A percentile compares a stretch with the other conserved stretches of the same genome.
Evolutionary conservation across 768 basidiomycete genomes (phyloP).

Genomic region (Russula griseocarnosa): DNA sequence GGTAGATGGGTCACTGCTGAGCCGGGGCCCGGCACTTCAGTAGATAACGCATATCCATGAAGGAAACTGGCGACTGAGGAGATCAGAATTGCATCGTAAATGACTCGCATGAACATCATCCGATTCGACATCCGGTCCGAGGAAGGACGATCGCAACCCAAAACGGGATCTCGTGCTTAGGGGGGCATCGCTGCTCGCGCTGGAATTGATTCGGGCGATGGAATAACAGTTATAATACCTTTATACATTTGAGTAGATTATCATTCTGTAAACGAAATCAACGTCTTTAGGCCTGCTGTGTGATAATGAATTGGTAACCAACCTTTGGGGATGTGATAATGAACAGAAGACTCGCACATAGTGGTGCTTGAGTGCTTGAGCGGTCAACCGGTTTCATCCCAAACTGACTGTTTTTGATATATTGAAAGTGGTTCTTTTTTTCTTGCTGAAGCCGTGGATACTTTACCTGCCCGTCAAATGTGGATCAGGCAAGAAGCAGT

Average conservation of each 20-base stretch:
- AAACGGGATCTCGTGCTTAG: neutral
- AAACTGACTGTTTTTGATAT: neutral
- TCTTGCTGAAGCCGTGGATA: neutral
- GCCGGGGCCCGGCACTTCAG: neutral
- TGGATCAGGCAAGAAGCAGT: neutral
- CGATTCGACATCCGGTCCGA: conserved; percentile 1
- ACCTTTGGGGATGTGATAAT: neutral
- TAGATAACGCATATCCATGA: neutral
- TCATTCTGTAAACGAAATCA: neutral
- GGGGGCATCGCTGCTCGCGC: neutral
- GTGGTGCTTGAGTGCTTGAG: neutral
- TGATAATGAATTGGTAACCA: neutral
- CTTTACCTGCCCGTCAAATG: neutral
- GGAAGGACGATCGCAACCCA: conserved; percentile 6
- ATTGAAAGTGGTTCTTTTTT: neutral
- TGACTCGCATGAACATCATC: neutral
- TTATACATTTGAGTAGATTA: neutral
- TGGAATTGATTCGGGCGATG: neutral
- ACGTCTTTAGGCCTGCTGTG: neutral
- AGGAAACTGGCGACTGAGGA: neutral
- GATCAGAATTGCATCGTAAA: conserved; percentile 4
- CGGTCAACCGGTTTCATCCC: neutral
- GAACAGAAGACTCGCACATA: neutral
- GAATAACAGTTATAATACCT: neutral
- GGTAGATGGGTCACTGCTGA: neutral